phyloP scores from a whole-genome alignment of 306 rosid species.

The Calophaca sinica region DNA sequence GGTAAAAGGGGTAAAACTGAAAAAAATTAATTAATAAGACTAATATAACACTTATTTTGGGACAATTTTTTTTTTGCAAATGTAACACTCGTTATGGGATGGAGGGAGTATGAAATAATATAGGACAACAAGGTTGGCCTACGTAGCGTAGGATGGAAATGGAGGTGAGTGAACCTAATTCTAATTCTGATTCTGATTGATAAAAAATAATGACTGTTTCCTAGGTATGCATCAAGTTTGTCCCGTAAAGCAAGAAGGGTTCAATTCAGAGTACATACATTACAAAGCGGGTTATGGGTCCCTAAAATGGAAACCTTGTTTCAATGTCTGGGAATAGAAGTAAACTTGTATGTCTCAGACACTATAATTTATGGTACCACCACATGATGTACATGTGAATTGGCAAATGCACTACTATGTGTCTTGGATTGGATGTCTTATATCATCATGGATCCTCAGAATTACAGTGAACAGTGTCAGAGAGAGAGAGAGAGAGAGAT shows the following conservation, averaged over 20 bases:
- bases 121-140: constrained; percentile 43
- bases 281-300: constrained; percentile 38
- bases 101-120: not conserved
- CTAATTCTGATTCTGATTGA: constrained; percentile 22
- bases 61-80: too few species aligned
- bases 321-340: not conserved
- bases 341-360: not conserved
- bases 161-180: not conserved
- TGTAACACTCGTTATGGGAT: too few species aligned
- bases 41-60: too few species aligned
- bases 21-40: too few species aligned
- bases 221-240: constrained; percentile 60
- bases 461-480: constrained; percentile 21
- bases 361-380: constrained; percentile 28
- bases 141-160: not conserved
- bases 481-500: constrained; percentile 20
- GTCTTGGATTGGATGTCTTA: not conserved
- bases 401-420: constrained; percentile 13
- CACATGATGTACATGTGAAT: not conserved
- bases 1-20: too few species aligned
- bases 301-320: constrained; percentile 12
- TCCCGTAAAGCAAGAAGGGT: constrained; percentile 45
- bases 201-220: constrained; percentile 55
- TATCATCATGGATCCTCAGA: constrained; percentile 9
- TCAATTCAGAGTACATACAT: too few species aligned